Percentiles rank a stretch among this genome's conserved stretches.
These are phyloP conservation scores for Dicorynia guianensis DNA, from an alignment of 306 rosid genomes.

Conservation along the genomic window DNA sequence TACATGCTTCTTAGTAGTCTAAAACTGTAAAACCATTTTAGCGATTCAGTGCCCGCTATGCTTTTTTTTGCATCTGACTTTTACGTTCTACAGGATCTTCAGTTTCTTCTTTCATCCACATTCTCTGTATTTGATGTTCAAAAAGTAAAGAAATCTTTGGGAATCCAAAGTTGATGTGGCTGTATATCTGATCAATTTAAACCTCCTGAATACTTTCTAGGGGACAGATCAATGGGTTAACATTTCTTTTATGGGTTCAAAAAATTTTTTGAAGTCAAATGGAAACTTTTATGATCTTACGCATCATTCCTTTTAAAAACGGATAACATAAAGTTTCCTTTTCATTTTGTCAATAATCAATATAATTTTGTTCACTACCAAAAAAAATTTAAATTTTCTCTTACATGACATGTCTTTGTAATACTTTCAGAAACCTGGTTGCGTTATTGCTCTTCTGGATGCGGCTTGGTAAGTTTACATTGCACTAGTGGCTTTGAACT, in stretches of 20 bases:
- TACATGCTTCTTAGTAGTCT: too few relatives aligned
- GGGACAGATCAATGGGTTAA: conserved; percentile 4
- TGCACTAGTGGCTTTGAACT: conserved; percentile 31
- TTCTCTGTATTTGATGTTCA: neutral
- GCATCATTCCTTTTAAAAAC: conserved; percentile 20
- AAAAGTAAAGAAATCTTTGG: conserved; percentile 1
- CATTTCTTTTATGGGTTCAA: conserved; percentile 18
- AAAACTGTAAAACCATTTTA: neutral
- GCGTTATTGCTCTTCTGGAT: conserved; percentile 96
- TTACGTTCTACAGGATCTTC: neutral
- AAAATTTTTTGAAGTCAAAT: neutral
- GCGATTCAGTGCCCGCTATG: neutral
- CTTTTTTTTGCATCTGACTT: neutral
- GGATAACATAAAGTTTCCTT: conserved; percentile 12
- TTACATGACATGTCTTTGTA: neutral
- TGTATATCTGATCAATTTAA: conserved; percentile 30
- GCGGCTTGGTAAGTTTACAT: conserved; percentile 88
- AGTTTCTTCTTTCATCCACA: conserved; percentile 9
- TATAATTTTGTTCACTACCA: conserved; percentile 5
- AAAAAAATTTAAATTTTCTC: neutral
- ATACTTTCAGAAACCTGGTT: conserved; percentile 96
- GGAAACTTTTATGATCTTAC: conserved; percentile 2
- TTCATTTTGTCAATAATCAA: conserved; percentile 29
- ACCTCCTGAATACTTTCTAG: conserved; percentile 12
- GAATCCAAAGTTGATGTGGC: neutral